A percentile compares a stretch with the other conserved stretches of the same genome.
phyloP scores from a whole-genome alignment of 768 basidiomycete species.

The Amanita muscaria region DNA sequence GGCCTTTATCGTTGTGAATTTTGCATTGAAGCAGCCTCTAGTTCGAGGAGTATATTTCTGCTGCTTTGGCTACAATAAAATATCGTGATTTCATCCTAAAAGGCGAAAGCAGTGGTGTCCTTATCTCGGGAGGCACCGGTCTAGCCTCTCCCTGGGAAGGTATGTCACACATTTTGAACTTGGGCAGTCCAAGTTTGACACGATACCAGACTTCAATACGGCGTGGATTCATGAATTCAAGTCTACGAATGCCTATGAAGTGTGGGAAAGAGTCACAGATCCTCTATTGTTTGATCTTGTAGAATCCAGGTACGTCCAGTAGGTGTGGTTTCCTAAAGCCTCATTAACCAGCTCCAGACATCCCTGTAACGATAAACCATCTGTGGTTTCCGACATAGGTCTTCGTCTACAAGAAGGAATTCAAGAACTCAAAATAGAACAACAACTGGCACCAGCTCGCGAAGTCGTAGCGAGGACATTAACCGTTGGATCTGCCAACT shows the following conservation, averaged over 20 bases:
- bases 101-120: constrained; percentile 50
- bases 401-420: constrained; percentile 88
- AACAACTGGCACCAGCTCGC: constrained; percentile 87
- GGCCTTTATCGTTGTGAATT: background rate
- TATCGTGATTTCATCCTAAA: constrained; percentile 80
- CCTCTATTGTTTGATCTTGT: constrained; percentile 91
- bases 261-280: constrained; percentile 90
- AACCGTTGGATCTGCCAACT: constrained; percentile 62
- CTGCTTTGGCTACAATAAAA: constrained; percentile 81
- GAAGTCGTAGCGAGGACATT: constrained; percentile 81
- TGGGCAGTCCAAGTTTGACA: constrained; percentile 21
- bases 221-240: constrained; percentile 86
- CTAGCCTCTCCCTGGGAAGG: constrained; percentile 10
- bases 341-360: constrained; percentile 42
- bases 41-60: constrained; percentile 94
- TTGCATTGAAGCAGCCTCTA: constrained; percentile 16
- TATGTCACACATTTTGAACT: background rate
- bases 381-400: constrained; percentile 85
- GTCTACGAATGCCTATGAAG: constrained; percentile 76
- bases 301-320: constrained; percentile 65
- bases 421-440: constrained; percentile 87
- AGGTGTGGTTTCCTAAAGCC: background rate
- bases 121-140: constrained; percentile 62
- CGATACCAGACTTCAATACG: constrained; percentile 74
- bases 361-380: constrained; percentile 87